These are phyloP conservation scores for Diaporthe capsici DNA, from an alignment of 2,329 filamentous ascomycete species.

Conservation along the genomic window DNA sequence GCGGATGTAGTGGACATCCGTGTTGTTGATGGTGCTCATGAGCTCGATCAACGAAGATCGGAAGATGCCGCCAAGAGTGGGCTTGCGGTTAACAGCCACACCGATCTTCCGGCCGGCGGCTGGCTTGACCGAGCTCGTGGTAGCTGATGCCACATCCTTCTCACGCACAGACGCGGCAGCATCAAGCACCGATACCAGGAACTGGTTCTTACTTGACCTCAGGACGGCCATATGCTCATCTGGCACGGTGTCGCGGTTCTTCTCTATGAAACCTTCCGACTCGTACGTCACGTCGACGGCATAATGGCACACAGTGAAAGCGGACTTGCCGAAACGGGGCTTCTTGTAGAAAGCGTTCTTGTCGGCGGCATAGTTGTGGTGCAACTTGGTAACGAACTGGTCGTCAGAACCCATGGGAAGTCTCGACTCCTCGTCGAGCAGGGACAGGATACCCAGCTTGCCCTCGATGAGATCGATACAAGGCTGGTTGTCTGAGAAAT, in stretches of 20 bases:
- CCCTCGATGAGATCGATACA: slow-evolving; percentile 99
- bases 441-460: slow-evolving; percentile 91
- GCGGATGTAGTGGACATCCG: slow-evolving; percentile 98
- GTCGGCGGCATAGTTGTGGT: slow-evolving; percentile 90
- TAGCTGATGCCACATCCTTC: slow-evolving; percentile 80
- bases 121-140: slow-evolving; percentile 82
- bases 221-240: slow-evolving; percentile 98
- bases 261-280: slow-evolving; percentile 99
- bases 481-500: slow-evolving; percentile 99
- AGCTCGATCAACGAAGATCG: slow-evolving; percentile 98
- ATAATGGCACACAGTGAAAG: slow-evolving; percentile 99
- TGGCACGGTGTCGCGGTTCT: slow-evolving; percentile 98
- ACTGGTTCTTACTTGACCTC: slow-evolving; percentile 84
- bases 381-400: slow-evolving; percentile 95
- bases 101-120: slow-evolving; percentile 86
- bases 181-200: slow-evolving; percentile 87
- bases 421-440: slow-evolving; percentile 96
- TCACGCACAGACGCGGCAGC: slow-evolving; percentile 90
- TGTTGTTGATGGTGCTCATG: slow-evolving; percentile 97
- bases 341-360: slow-evolving; percentile 98
- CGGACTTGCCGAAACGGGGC: slow-evolving; percentile 95
- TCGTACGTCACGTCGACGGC: slow-evolving; percentile 98
- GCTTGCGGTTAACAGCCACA: slow-evolving; percentile 94
- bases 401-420: slow-evolving; percentile 98
- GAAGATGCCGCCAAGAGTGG: slow-evolving; percentile 98